Percentiles rank a stretch among this genome's conserved stretches.
These are phyloP conservation scores for Eurotiales sp. DNA, from an alignment of 2,329 filamentous ascomycete genomes.

Conservation along the genomic window DNA sequence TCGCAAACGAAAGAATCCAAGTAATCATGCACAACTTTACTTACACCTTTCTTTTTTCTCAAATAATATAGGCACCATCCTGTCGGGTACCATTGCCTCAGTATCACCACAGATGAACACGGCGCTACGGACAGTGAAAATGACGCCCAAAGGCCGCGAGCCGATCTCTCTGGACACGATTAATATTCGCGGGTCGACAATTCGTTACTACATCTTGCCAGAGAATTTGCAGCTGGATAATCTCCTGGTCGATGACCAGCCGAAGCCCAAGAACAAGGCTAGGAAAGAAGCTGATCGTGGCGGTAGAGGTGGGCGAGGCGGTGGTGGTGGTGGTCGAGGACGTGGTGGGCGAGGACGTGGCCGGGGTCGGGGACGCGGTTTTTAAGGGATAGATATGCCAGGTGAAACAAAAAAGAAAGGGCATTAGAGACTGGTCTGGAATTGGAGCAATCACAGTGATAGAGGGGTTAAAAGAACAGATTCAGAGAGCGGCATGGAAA, in stretches of 20 bases:
- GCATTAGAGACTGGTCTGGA: no score
- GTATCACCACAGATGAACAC: constrained; percentile 99
- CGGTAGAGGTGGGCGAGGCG: constrained; percentile 45
- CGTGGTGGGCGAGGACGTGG: constrained; percentile 44
- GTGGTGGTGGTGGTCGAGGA: constrained; percentile 32
- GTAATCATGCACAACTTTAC: no score
- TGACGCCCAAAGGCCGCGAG: constrained; percentile 86
- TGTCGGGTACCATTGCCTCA: constrained; percentile 94
- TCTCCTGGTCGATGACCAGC: constrained; percentile 89
- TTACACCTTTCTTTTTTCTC: no score
- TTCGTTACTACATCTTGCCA: constrained; percentile 94
- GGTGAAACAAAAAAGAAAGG: neutral
- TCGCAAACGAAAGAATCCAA: neutral
- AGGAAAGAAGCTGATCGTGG: constrained; percentile 73
- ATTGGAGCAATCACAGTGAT: neutral
- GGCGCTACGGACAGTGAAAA: constrained; percentile 89
- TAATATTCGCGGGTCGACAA: constrained; percentile 93
- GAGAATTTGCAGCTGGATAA: constrained; percentile 94
- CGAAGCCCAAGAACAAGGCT: constrained; percentile 99
- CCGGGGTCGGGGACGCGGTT: constrained; percentile 49
- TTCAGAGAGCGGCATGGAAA: neutral
- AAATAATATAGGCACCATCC: constrained; percentile 72
- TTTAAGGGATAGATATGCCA: constrained; percentile 24
- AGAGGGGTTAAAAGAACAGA: neutral
- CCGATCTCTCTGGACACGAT: constrained; percentile 88